Evolutionary conservation across 805 yeast species (phyloP), one percentile per base, ranked within the genome.

Genomic region (Wickerhamiella sergipiensis): DNA sequence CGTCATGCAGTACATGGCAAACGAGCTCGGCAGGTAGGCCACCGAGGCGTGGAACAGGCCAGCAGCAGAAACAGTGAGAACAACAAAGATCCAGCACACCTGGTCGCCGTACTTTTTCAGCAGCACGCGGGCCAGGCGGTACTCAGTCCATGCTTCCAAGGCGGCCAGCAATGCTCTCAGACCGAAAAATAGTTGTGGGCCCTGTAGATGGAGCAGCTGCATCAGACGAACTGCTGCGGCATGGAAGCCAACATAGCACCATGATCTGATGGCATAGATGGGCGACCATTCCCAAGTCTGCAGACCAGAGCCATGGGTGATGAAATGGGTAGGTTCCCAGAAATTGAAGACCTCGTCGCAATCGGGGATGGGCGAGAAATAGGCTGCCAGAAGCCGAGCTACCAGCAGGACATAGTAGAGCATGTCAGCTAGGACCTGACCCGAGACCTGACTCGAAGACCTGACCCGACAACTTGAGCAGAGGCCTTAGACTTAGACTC

Each of bases 221-320:
- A 56, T 53, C 1, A 51, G 45, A 33, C 54, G 52, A 21, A 67
- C 54, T 5, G 61, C 53, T 15, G 53, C 33, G 2, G 67, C 70
- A 50, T 70, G 71, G 7, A 64, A 85, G 6, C 79, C 54, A 24
- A 89, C 67, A 58, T 83, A 88, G 1, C 84, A 74, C 80, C 92
- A 90, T 1, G 95, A 85, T 56, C 97, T 69, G 50, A 89, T 85
- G 17, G 95, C 86, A 60, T 77, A 86, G 50, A 75, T 83, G 0
- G 97, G 96, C 0, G 95, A 85, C 64, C 89, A 90, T 62, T 89
- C 97, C 97, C 97, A 89, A 0, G 97, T 89, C 65, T 88, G 88
- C 59, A 88, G 84, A 1, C 97, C 97, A 64, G 87, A 86, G 2
- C 83, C 83, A 56, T 95, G 75, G 0, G 82, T 66, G 36, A 89